Evolutionary conservation across 352 stramenopile genomes (phyloP), one percentile per base, ranked within the genome.

Genomic region (Sclerospora graminicola): DNA sequence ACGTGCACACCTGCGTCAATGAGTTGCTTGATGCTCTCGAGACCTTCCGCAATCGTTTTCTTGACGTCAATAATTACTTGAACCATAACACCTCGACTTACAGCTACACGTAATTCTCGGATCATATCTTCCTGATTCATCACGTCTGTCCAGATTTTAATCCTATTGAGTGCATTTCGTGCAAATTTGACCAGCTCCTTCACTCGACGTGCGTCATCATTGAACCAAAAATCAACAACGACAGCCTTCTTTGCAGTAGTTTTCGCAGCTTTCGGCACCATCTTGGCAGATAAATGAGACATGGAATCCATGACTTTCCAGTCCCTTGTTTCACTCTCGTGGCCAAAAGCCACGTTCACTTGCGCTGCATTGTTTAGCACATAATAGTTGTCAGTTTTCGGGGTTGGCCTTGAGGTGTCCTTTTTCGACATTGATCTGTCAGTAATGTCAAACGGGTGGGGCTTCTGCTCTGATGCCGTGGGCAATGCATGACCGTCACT

Each of bases 221-320:
- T 43, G 20, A 51, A 32, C 45, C 34, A 51, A 28, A 28, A 43
- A 10, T 45, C 45, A 13, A 51, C 34, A 16, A 51, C 20, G 5
- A 23, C 4, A 11, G 27, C 19, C n/a, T 44, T 19, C 18, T 3
- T 6, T 26, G 21, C 6, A 3, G 21, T 26, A 26, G 21, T 26
- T 26, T 3, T 26, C 21, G 21, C 6, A 26, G 21, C 21, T 3
- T 26, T 26, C 6, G 21, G 21, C 21, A 7, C 21, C 6, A 26
- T 6, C 21, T 26, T 26, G 21, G 6, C 6, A 6, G 21, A 6
- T 26, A 26, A 7, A 26, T 26, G 21, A 26, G 21, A 3, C n/a
- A n/a, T n/a, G n/a, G n/a, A n/a, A 7, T 26, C 21, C 3, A 7
- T 26, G 21, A 26, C 21, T 26, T 26, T 26, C 21, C 21, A 26